Conservation (phyloP, 495 filamentous ascomycete genomes). For the Geopyxis carbonaria region DNA sequence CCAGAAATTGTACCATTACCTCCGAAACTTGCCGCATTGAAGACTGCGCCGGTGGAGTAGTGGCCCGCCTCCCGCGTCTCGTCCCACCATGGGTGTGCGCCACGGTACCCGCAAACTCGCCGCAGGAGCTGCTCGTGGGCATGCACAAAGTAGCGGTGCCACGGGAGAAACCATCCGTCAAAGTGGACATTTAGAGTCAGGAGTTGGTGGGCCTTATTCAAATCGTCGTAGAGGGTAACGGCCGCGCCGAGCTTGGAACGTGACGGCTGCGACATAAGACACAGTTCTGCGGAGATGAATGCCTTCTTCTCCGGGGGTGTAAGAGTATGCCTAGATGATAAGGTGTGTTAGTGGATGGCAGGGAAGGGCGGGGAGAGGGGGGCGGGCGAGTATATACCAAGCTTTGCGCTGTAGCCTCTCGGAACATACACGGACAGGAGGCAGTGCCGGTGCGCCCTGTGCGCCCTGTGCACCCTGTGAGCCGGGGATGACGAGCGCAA, state of each 20-base stretch:
- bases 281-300: conserved; percentile 48
- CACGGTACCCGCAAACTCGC: neutral
- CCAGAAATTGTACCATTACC: conserved; percentile 33
- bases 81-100: neutral
- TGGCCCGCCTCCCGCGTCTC: neutral
- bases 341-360: too few species aligned
- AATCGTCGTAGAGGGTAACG: conserved; percentile 48
- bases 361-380: too few species aligned
- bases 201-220: conserved; percentile 25
- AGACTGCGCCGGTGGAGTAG: neutral
- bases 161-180: conserved; percentile 26
- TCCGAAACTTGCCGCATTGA: neutral
- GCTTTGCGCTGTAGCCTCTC: too few species aligned
- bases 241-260: conserved; percentile 28
- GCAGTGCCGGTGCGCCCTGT: too few species aligned
- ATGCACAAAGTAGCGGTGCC: conserved; percentile 13
- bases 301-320: conserved; percentile 9
- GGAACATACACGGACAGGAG: too few species aligned
- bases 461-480: too few species aligned
- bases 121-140: neutral
- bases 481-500: too few species aligned
- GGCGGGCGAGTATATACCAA: too few species aligned
- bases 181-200: conserved; percentile 9
- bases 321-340: neutral
- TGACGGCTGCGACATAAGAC: conserved; percentile 38